A percentile compares a stretch with the other conserved stretches of the same genome.
phyloP scores from a whole-genome alignment of 495 filamentous ascomycete species.

The Margaritispora aquatica region DNA sequence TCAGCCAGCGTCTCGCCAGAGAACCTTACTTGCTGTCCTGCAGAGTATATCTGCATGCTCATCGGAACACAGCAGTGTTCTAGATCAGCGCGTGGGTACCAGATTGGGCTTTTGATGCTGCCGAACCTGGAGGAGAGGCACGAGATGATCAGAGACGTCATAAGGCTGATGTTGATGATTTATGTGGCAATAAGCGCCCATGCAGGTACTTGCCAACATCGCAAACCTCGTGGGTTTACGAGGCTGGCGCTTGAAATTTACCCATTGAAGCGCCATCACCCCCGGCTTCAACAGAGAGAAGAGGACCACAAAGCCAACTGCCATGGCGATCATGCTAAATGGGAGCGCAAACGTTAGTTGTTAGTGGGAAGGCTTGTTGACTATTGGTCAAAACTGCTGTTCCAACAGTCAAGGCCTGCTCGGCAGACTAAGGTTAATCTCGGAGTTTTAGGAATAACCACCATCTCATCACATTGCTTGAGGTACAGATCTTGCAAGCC shows the following conservation, averaged over 20 bases:
- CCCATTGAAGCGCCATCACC: slow-evolving; percentile 12
- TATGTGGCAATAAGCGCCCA: slow-evolving; percentile 13
- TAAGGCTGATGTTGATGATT: slow-evolving; percentile 8
- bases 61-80: background rate
- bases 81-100: slow-evolving; percentile 6
- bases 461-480: slow-evolving; percentile 1
- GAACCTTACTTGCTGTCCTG: background rate
- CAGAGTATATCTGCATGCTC: background rate
- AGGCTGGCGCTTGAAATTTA: slow-evolving; percentile 20
- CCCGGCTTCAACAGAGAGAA: background rate
- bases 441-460: background rate
- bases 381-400: no score
- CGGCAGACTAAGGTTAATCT: background rate
- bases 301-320: background rate
- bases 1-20: slow-evolving; percentile 13
- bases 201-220: slow-evolving; percentile 16
- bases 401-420: background rate
- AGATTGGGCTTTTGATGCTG: background rate
- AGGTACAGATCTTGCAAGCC: background rate
- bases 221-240: slow-evolving; percentile 5
- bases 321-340: background rate
- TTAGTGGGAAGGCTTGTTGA: no score
- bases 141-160: slow-evolving; percentile 1
- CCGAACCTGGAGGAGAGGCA: no score
- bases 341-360: no score